Evolutionary conservation across 2,329 filamentous ascomycete species (phyloP).

Genomic region (Botrytis medusae): DNA sequence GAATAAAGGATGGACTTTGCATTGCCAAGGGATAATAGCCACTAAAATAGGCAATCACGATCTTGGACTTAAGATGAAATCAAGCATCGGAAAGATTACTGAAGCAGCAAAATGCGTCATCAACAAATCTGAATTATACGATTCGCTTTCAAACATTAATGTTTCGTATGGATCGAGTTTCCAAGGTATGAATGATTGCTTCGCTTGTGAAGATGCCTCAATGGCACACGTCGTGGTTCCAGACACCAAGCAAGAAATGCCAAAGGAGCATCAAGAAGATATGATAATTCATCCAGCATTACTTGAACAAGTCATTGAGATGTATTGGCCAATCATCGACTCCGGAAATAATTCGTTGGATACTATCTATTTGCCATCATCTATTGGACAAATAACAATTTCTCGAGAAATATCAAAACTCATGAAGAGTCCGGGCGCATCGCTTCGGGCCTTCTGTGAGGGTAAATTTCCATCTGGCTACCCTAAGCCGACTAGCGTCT

Average conservation of each 20-base stretch:
- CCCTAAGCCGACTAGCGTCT: conserved; percentile 43
- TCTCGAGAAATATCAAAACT: conserved; percentile 39
- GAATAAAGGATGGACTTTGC: conserved; percentile 43
- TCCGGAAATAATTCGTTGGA: background rate
- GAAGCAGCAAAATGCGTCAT: background rate
- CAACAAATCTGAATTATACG: conserved; percentile 19
- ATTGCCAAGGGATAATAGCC: conserved; percentile 48
- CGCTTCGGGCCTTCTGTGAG: conserved; percentile 44
- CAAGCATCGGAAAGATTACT: background rate
- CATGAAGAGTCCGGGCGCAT: conserved; percentile 43
- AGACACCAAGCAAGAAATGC: conserved; percentile 37
- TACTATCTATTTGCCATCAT: conserved; percentile 20
- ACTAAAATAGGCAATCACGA: background rate
- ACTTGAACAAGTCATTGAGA: conserved; percentile 49
- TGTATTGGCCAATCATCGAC: conserved; percentile 21
- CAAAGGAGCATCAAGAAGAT: conserved; percentile 39
- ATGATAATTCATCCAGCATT: conserved; percentile 59
- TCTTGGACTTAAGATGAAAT: background rate
- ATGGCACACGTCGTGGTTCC: conserved; percentile 14
- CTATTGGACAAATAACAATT: conserved; percentile 41
- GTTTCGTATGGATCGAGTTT: conserved; percentile 52
- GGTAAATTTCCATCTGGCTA: conserved; percentile 27
- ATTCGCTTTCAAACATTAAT: conserved; percentile 38
- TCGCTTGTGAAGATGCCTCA: conserved; percentile 13
- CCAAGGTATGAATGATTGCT: conserved; percentile 27